Evolutionary conservation across 1,284 basidiomycete genomes (phyloP), one percentile per base, ranked within the genome.

Genomic region (Tilletia horrida): DNA sequence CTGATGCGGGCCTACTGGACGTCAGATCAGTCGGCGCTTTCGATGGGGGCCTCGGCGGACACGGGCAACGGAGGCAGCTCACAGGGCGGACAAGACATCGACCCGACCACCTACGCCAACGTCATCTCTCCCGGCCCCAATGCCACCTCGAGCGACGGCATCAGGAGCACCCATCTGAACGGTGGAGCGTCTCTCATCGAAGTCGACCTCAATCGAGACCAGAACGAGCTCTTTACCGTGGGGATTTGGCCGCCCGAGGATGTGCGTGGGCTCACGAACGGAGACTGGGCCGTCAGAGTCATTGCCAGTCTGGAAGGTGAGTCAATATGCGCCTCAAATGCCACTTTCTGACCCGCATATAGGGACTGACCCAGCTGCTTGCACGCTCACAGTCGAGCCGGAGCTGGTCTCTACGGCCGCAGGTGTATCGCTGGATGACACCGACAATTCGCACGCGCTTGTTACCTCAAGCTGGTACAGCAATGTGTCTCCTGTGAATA

Each of bases 391-490:
- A 25, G 42, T 69, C 47, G 40, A 48, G 25, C 61, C 63, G 2
- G 44, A 48, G 44, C 64, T 59, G 7, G 55, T 59, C 6, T 59
- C 69, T 14, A 66, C 57, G 3, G 23, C 45, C 9, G 65, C 68
- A 2, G 65, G 74, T 3, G 66, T 75, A 45, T 21, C 64, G 8
- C 69, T 81, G 47, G 77, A 81, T 45, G 83, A 83, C 50, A 75
- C 81, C 1, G 82, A 83, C 67, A 48, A 66, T 31, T 65, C 71
- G 0, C 59, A 63, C 16, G 83, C 81, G 3, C 69, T 84, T 13
- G 63, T 84, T 4, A 76, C 82, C 3, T 74, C 74, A 0, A 68
- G 73, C 0, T 77, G 76, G 66, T 82, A 80, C 62, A 82, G 73
- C 48, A 73, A 76, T 0, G 62, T 65, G 0, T 62, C 71, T 0